Evolutionary conservation across 805 yeast species (phyloP), one percentile per base, ranked within the genome.

Genomic region (Metschnikowia santaceciliae): DNA sequence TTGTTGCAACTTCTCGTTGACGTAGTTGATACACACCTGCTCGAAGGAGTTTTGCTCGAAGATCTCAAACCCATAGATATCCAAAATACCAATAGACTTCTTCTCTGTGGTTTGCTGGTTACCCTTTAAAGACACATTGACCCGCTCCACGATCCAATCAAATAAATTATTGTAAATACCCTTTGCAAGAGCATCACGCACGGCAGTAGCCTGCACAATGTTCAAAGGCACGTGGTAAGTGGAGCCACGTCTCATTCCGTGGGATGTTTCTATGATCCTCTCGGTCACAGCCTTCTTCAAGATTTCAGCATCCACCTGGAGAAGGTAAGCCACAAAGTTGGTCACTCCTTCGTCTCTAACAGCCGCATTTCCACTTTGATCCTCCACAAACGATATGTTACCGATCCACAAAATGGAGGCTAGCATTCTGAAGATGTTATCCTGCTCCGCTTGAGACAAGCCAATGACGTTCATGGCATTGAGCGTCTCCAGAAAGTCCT

Each of bases 141-240:
- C 96, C 63, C 98, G 82, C 49, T 77, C 88, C 15, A 94, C 98
- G 62, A 94, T 90, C 97, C 98, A 91, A 54, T 94, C 98, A 63
- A 94, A 94, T 51, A 94, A 72, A 62, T 91, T 91, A 66, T 83
- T 90, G 74, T 94, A 94, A 45, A 94, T 78, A 2, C 96, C 97
- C 70, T 91, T 94, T 4, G 98, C 96, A 46, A 94, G 74, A 4
- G 97, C 97, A 69, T 94, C 98, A 60, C 91, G 82, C 11, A 90
- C 97, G 0, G 99, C 96, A 2, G 85, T 85, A 0, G 99, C 98
- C 70, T 94, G 99, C 1, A 87, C 90, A 34, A 80, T 77, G 64
- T 94, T 94, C 58, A 94, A 77, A 1, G 99, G 98, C 40, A 90
- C 94, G 65, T 94, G 97, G 65, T 92, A 94, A 6, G 92, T 83